Evolutionary conservation across 1,284 basidiomycete genomes (phyloP).

Genomic region (Schizopora paradoxa): DNA sequence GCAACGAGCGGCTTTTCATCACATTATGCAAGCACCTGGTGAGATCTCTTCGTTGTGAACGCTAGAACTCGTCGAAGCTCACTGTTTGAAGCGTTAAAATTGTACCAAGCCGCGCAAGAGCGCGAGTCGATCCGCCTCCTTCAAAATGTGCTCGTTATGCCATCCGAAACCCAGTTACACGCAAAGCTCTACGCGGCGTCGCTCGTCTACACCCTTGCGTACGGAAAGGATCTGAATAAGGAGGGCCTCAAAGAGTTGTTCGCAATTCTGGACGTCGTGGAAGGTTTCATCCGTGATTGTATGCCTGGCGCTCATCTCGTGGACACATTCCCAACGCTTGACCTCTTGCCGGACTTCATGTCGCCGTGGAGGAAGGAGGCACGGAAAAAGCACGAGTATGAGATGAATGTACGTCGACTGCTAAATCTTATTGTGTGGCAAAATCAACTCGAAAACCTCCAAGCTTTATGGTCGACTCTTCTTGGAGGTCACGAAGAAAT

Average conservation of each 20-base stretch:
- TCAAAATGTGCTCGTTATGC: constrained; percentile 4
- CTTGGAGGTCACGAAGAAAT: constrained; percentile 11
- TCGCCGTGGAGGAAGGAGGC: constrained; percentile 10
- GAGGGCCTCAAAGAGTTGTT: constrained; percentile 11
- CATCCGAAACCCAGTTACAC: constrained; percentile 6
- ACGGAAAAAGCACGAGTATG: constrained; percentile 7
- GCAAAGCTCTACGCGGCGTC: constrained; percentile 12
- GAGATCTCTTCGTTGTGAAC: not conserved
- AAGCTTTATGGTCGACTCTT: constrained; percentile 14
- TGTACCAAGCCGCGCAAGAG: constrained; percentile 13
- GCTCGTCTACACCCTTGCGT: constrained; percentile 5
- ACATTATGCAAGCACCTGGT: not conserved
- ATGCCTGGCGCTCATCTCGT: constrained; percentile 9
- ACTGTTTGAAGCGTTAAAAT: constrained; percentile 9
- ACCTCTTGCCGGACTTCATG: constrained; percentile 7
- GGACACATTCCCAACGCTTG: constrained; percentile 11
- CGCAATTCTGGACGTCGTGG: constrained; percentile 7
- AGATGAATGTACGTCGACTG: constrained; percentile 2
- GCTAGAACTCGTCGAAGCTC: not conserved
- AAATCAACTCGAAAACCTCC: not conserved
- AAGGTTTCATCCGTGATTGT: constrained; percentile 10
- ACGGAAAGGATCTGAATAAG: constrained; percentile 3
- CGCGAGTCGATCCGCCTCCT: constrained; percentile 12
- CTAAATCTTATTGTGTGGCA: not conserved
- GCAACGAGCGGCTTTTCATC: constrained; percentile 14